Evolutionary conservation across 2,329 filamentous ascomycete species (phyloP), one percentile per base, ranked within the genome.

Genomic region (Fusarium mangiferae): DNA sequence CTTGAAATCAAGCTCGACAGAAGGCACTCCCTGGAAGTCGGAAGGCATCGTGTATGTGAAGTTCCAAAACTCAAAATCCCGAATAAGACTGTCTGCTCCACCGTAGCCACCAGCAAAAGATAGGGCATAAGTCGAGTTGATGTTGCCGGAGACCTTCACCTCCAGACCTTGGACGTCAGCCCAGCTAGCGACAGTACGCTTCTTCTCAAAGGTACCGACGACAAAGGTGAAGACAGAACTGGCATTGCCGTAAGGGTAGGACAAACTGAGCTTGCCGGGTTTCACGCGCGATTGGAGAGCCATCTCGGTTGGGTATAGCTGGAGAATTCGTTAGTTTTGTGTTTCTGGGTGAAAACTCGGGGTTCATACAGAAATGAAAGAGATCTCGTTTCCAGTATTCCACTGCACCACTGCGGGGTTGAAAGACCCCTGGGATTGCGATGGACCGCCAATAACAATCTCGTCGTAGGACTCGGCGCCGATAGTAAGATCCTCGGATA

Each of bases 321-420:
- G 83, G 83, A 81, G 5, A 18, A 4, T 2, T 7, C 3, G 41
- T 85, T 75, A 51, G 82, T 78, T 38, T 76, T 78, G 64, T 86
- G 82, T 1, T n/a, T 66, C 38, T n/a, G 11, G 49, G 75, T n/a
- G 1, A n/a, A n/a, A 7, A n/a, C 1, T n/a, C 7, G 13, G 20
- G 14, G 4, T 1, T 13, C 77, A 54, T 64, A 77, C 77, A 8
- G 76, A 78, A 18, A 80, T 73, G 15, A 76, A 81, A 0, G 75
- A 74, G 13, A 81, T 78, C 55, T 84, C 82, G 26, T 76, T 74
- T 9, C 82, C 83, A 9, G 83, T 84, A 22, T 83, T 77, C 90
- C 90, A 92, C 74, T 92, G 90, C 1, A 89, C 84, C 11, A 91
- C 86, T 0, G 88, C 87, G 1, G 90, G 90, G 66, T 88, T 90